phyloP scores from a whole-genome alignment of 192 early-diverging fungal species.

The Dissophora globulifera region DNA sequence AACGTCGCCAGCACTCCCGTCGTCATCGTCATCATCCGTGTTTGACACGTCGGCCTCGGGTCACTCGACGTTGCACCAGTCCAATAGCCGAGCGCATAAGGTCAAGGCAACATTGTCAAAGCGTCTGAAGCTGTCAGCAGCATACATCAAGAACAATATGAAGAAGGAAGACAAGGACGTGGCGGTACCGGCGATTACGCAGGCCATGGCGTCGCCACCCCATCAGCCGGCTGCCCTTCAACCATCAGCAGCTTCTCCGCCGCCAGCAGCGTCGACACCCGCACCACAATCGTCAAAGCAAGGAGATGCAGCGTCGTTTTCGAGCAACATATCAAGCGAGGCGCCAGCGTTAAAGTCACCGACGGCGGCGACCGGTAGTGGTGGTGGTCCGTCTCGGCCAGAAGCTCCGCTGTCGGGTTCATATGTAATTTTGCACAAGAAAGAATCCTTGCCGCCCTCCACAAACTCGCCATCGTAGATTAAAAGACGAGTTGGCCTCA shows the following conservation, averaged over 20 bases:
- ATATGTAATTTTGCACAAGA: constrained; percentile 35
- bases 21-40: constrained; percentile 12
- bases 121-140: constrained; percentile 38
- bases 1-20: neutral
- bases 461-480: neutral
- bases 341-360: neutral
- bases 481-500: too few relatives aligned
- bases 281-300: neutral
- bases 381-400: neutral
- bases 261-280: too few relatives aligned
- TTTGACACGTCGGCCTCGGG: neutral
- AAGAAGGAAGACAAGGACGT: constrained; percentile 43
- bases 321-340: neutral
- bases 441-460: constrained; percentile 3
- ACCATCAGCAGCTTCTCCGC: neutral
- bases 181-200: neutral
- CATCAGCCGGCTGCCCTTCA: neutral
- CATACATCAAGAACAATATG: constrained; percentile 53
- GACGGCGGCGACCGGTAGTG: neutral
- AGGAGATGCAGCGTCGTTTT: neutral
- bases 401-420: constrained; percentile 21
- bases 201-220: neutral
- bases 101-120: constrained; percentile 48
- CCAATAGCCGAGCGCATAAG: constrained; percentile 39
- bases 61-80: neutral